Percentiles rank a stretch among this genome's conserved stretches.
phyloP scores from a whole-genome alignment of 768 basidiomycete species.

The Sistotremastrum suecicum region DNA sequence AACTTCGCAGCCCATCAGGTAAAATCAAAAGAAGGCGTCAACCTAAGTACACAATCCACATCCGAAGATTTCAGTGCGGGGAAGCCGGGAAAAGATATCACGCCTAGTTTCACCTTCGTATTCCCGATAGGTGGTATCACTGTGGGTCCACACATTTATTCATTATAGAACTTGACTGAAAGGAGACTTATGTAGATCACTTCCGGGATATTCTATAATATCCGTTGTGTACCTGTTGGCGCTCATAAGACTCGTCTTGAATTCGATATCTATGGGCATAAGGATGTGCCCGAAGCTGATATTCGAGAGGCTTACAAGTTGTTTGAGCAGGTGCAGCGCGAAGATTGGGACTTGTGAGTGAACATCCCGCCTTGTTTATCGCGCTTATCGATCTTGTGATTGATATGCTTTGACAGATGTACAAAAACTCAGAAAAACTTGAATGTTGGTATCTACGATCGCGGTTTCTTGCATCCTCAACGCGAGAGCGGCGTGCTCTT shows the following conservation, averaged over 20 bases:
- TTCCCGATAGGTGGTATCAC: constrained; percentile 4
- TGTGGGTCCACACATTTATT: background rate
- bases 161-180: background rate
- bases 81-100: background rate
- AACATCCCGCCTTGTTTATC: no score
- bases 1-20: constrained; percentile 4
- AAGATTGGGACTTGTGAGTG: constrained; percentile 5
- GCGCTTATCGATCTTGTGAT: no score
- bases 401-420: no score
- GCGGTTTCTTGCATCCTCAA: background rate
- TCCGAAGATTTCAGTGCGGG: background rate
- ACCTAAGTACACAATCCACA: background rate
- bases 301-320: background rate
- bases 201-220: background rate
- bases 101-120: constrained; percentile 4
- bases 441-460: constrained; percentile 3
- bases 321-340: constrained; percentile 5
- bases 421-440: constrained; percentile 1
- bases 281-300: constrained; percentile 1
- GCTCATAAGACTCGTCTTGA: background rate
- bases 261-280: constrained; percentile 2
- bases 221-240: background rate
- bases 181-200: constrained; percentile 3
- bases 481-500: no score
- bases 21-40: background rate